These are phyloP conservation scores for Pseudozyma tsukubaensis DNA, from an alignment of 1,284 basidiomycete species.

Conservation along the genomic window DNA sequence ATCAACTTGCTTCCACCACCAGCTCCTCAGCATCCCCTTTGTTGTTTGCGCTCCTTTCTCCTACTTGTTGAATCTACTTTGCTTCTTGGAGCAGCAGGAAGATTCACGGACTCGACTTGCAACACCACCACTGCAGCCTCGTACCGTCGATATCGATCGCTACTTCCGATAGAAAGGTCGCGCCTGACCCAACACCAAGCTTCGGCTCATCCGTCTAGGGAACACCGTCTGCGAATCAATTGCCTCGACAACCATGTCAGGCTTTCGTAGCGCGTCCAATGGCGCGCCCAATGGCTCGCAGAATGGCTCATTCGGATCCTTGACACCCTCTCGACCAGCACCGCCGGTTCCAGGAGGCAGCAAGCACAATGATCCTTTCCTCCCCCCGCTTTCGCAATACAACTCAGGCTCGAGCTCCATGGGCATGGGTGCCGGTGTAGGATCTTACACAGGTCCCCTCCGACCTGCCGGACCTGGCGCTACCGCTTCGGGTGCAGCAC, in stretches of 20 bases:
- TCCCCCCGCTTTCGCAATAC: constrained; percentile 57
- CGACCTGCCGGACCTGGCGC: constrained; percentile 59
- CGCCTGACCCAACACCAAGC: background rate
- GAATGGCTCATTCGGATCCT: constrained; percentile 42
- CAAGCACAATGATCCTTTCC: constrained; percentile 54
- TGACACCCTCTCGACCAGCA: constrained; percentile 62
- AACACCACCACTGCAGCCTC: no score
- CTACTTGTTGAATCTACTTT: no score
- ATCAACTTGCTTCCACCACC: background rate
- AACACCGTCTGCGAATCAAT: background rate
- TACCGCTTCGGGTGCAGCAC: constrained; percentile 23
- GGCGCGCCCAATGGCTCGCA: constrained; percentile 24
- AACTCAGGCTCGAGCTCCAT: constrained; percentile 28
- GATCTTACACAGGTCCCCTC: constrained; percentile 61
- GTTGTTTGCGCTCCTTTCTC: background rate
- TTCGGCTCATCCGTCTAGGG: background rate
- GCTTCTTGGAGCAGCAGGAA: no score
- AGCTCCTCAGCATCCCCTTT: background rate
- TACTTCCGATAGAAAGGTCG: background rate
- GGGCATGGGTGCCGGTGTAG: constrained; percentile 56
- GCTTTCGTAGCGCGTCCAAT: constrained; percentile 35
- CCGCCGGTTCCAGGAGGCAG: constrained; percentile 55
- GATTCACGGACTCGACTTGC: no score
- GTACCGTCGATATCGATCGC: background rate
- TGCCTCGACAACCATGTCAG: constrained; percentile 36